Evolutionary conservation across 2,329 filamentous ascomycete genomes (phyloP).

Genomic region (Aspergillus fumigatiaffinis): DNA sequence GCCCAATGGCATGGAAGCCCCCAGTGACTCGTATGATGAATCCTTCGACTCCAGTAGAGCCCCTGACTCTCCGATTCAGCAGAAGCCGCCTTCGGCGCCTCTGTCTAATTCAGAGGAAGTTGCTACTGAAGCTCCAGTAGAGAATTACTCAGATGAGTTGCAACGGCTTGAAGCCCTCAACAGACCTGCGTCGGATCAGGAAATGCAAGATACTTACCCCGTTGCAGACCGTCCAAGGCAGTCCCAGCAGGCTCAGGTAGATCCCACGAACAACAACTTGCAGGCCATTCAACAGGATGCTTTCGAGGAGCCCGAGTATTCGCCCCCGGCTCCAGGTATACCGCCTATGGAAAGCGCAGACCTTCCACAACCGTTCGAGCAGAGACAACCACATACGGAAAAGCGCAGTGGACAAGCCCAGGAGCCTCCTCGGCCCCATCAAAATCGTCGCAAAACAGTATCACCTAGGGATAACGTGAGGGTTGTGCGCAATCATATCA

Average conservation of each 20-base stretch:
- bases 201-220: constrained; percentile 38
- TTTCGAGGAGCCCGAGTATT: constrained; percentile 47
- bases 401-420: constrained; percentile 37
- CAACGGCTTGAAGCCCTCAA: constrained; percentile 37
- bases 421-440: constrained; percentile 32
- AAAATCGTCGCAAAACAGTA: constrained; percentile 33
- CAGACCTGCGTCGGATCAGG: constrained; percentile 33
- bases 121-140: constrained; percentile 31
- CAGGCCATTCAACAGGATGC: constrained; percentile 28
- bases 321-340: constrained; percentile 42
- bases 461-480: constrained; percentile 50
- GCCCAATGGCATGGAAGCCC: constrained; percentile 59
- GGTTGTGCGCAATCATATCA: constrained; percentile 68
- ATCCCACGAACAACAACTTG: constrained; percentile 15
- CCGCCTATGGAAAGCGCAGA: constrained; percentile 28
- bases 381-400: constrained; percentile 26
- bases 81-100: constrained; percentile 26
- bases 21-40: constrained; percentile 82
- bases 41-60: constrained; percentile 92
- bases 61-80: constrained; percentile 64
- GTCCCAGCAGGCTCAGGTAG: constrained; percentile 20
- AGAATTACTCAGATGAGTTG: constrained; percentile 33
- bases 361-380: constrained; percentile 22
- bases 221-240: constrained; percentile 37
- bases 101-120: constrained; percentile 28